These are phyloP conservation scores for Nicotiana tomentosiformis DNA, from an alignment of 257 asterid genomes.

Conservation along the genomic window DNA sequence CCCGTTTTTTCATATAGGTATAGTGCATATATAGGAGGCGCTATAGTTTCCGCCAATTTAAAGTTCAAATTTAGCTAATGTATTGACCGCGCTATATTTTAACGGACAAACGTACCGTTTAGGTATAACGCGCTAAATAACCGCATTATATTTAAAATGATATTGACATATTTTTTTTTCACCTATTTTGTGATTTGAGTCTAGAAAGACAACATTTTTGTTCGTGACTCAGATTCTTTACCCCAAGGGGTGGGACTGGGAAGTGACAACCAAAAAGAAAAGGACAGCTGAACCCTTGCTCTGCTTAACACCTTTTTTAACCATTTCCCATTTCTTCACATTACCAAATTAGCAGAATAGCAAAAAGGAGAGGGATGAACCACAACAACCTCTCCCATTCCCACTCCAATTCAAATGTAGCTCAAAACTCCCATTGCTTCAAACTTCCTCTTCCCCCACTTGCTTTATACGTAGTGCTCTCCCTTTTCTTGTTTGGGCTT, in stretches of 20 bases:
- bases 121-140: too few relatives aligned
- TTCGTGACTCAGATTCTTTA: background rate
- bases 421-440: constrained; percentile 10
- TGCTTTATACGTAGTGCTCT: constrained; percentile 20
- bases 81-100: too few relatives aligned
- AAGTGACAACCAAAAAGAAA: background rate
- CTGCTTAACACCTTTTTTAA: background rate
- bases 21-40: too few relatives aligned
- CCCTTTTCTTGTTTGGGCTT: constrained; percentile 27
- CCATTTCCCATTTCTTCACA: background rate
- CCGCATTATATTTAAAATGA: too few relatives aligned
- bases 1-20: too few relatives aligned
- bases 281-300: background rate
- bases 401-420: constrained; percentile 18
- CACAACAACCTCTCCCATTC: constrained; percentile 1
- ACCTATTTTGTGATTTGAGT: too few relatives aligned
- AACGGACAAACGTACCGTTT: too few relatives aligned
- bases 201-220: too few relatives aligned
- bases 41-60: too few relatives aligned
- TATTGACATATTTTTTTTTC: too few relatives aligned
- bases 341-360: background rate
- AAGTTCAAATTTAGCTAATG: too few relatives aligned
- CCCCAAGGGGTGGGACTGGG: background rate
- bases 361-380: constrained; percentile 21
- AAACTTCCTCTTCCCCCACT: constrained; percentile 23